Percentiles rank a stretch among this genome's conserved stretches.
Conservation (phyloP, 495 filamentous ascomycete genomes). For the Friedmanniomyces simplex region DNA sequence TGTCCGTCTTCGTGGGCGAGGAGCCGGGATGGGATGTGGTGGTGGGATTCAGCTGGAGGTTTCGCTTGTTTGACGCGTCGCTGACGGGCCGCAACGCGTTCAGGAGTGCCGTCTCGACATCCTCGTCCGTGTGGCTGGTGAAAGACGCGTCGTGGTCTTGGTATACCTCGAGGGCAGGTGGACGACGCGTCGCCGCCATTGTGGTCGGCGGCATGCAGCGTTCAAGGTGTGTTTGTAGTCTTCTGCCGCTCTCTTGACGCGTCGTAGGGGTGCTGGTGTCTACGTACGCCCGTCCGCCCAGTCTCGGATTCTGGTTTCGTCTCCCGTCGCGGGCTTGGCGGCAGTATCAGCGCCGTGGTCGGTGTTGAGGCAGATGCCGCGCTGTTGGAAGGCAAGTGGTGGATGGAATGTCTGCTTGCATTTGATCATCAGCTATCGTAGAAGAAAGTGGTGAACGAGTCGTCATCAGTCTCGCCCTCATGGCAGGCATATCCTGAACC, state of each 20-base stretch:
- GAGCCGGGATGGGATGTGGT: slow-evolving; percentile 6
- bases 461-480: background rate
- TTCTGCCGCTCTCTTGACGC: background rate
- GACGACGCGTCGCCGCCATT: slow-evolving; percentile 58
- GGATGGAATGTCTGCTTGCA: too few species aligned
- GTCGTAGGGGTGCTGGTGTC: background rate
- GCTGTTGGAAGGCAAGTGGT: too few species aligned
- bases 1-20: slow-evolving; percentile 26
- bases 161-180: slow-evolving; percentile 52
- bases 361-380: too few species aligned
- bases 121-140: slow-evolving; percentile 30
- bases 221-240: background rate
- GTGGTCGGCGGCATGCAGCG: slow-evolving; percentile 1
- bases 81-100: slow-evolving; percentile 37
- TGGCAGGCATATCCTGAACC: background rate
- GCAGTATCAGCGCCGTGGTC: too few species aligned
- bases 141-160: slow-evolving; percentile 44
- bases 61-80: slow-evolving; percentile 41
- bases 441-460: too few species aligned
- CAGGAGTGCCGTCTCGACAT: slow-evolving; percentile 44
- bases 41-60: slow-evolving; percentile 28
- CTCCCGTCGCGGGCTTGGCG: too few species aligned
- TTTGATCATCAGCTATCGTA: background rate
- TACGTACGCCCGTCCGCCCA: background rate
- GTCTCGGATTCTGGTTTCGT: background rate